Evolutionary conservation across 352 stramenopile species (phyloP).

Genomic region (Ochromonadaceae sp.): DNA sequence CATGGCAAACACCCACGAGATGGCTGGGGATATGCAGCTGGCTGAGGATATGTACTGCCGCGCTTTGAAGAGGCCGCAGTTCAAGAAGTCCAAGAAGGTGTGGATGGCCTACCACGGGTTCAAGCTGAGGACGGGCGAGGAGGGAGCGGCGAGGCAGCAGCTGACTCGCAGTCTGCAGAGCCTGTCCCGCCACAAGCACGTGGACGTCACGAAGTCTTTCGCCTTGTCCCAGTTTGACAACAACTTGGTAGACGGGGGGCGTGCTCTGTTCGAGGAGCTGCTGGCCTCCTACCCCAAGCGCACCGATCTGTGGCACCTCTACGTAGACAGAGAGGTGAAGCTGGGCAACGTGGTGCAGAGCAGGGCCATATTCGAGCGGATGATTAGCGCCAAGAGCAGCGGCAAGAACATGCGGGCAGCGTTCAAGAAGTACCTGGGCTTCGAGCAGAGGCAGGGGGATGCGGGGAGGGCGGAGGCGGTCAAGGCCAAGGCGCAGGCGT

Average conservation of each 20-base stretch:
- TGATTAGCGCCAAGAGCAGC: slow-evolving; percentile 64
- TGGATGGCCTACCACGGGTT: slow-evolving; percentile 64
- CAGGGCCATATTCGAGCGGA: slow-evolving; percentile 59
- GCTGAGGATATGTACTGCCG: slow-evolving; percentile 51
- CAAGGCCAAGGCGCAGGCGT: slow-evolving; percentile 68
- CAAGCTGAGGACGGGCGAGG: slow-evolving; percentile 37
- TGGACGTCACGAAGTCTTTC: slow-evolving; percentile 67
- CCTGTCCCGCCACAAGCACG: slow-evolving; percentile 65
- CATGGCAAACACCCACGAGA: slow-evolving; percentile 64
- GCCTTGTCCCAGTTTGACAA: slow-evolving; percentile 69
- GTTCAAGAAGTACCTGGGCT: slow-evolving; percentile 77
- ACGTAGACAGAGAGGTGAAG: slow-evolving; percentile 81
- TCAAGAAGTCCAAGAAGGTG: slow-evolving; percentile 59
- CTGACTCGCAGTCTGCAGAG: slow-evolving; percentile 64
- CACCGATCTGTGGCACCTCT: slow-evolving; percentile 77
- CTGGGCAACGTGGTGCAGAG: slow-evolving; percentile 40
- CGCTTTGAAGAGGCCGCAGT: slow-evolving; percentile 65
- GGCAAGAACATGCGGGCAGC: slow-evolving; percentile 81
- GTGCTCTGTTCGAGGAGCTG: slow-evolving; percentile 76
- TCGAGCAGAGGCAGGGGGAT: slow-evolving; percentile 65
- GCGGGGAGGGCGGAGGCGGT: slow-evolving; percentile 54
- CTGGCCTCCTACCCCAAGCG: slow-evolving; percentile 75
- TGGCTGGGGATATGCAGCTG: slow-evolving; percentile 45
- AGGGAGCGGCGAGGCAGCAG: slow-evolving; percentile 46
- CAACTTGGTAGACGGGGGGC: slow-evolving; percentile 61